Evolutionary conservation across 306 rosid species (phyloP).

Genomic region (Acacia acuminata): DNA sequence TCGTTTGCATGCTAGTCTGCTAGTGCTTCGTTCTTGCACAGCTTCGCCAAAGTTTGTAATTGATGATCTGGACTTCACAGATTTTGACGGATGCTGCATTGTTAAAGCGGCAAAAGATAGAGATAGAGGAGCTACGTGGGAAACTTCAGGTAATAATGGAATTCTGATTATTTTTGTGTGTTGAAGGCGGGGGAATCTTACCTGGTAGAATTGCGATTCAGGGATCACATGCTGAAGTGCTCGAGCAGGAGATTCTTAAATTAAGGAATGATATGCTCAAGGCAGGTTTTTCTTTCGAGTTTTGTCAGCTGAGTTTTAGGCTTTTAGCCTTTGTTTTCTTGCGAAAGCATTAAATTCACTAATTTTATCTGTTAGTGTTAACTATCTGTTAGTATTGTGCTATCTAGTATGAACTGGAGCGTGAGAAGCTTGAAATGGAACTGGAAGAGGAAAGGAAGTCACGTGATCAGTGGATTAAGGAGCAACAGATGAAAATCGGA

Average conservation of each 20-base stretch:
- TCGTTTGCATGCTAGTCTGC: not conserved
- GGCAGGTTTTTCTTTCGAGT: slow-evolving; percentile 45
- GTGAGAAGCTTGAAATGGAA: slow-evolving; percentile 82
- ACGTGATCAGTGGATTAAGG: slow-evolving; percentile 59
- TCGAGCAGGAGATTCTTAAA: slow-evolving; percentile 87
- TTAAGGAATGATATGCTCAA: slow-evolving; percentile 88
- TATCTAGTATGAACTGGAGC: slow-evolving; percentile 82
- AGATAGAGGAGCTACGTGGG: slow-evolving; percentile 85
- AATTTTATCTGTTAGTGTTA: slow-evolving; percentile 7
- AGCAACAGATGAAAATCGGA: slow-evolving; percentile 67
- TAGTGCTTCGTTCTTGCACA: not conserved
- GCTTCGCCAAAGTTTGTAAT: slow-evolving; percentile 6
- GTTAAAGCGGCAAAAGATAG: slow-evolving; percentile 87
- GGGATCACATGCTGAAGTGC: slow-evolving; percentile 96
- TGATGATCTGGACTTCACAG: slow-evolving; percentile 41
- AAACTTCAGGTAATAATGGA: slow-evolving; percentile 77
- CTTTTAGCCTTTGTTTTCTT: slow-evolving; percentile 10
- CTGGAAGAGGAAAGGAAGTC: slow-evolving; percentile 86
- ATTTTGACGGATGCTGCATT: slow-evolving; percentile 93
- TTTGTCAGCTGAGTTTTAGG: slow-evolving; percentile 5
- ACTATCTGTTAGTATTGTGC: slow-evolving; percentile 33
- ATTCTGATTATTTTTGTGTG: slow-evolving; percentile 17
- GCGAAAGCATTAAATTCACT: slow-evolving; percentile 18
- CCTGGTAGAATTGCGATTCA: slow-evolving; percentile 25
- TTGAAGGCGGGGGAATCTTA: slow-evolving; percentile 22